phyloP scores from a whole-genome alignment of 2,329 filamentous ascomycete genomes.

The Leptodontidium sp. region DNA sequence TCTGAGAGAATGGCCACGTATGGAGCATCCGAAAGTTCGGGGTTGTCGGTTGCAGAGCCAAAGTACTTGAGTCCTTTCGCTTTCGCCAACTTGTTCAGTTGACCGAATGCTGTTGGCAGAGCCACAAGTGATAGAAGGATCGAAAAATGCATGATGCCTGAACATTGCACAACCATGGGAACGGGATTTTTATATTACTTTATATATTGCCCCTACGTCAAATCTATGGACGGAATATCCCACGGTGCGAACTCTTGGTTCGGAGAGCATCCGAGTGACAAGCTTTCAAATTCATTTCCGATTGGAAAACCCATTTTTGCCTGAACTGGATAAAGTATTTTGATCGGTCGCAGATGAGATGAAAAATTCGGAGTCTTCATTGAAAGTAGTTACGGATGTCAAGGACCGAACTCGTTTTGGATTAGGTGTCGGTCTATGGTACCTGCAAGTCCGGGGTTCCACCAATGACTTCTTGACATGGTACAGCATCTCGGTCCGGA shows the following conservation, averaged over 20 bases:
- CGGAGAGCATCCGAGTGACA: background rate
- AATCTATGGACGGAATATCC: background rate
- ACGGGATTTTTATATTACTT: background rate
- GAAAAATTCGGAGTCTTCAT: background rate
- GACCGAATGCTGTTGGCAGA: slow-evolving; percentile 22
- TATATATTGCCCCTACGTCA: background rate
- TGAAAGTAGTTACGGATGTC: background rate
- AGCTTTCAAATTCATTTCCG: background rate
- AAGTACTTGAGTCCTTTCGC: slow-evolving; percentile 64
- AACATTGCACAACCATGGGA: background rate
- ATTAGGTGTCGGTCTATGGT: slow-evolving; percentile 17
- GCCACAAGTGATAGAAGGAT: slow-evolving; percentile 16
- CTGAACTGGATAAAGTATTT: slow-evolving; percentile 11
- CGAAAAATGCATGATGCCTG: slow-evolving; percentile 23
- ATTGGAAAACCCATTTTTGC: background rate
- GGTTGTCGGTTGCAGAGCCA: slow-evolving; percentile 66
- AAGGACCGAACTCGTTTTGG: slow-evolving; percentile 12
- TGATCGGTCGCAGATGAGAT: background rate
- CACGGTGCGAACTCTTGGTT: background rate
- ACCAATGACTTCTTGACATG: slow-evolving; percentile 20
- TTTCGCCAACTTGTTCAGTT: slow-evolving; percentile 54
- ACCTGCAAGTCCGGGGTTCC: slow-evolving; percentile 22
- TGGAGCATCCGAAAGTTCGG: slow-evolving; percentile 54
- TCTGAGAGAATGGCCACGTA: slow-evolving; percentile 66
- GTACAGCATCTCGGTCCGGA: slow-evolving; percentile 23